These are phyloP conservation scores for Nyssa sinensis DNA, from an alignment of 148 eudicot genomes.

Conservation along the genomic window DNA sequence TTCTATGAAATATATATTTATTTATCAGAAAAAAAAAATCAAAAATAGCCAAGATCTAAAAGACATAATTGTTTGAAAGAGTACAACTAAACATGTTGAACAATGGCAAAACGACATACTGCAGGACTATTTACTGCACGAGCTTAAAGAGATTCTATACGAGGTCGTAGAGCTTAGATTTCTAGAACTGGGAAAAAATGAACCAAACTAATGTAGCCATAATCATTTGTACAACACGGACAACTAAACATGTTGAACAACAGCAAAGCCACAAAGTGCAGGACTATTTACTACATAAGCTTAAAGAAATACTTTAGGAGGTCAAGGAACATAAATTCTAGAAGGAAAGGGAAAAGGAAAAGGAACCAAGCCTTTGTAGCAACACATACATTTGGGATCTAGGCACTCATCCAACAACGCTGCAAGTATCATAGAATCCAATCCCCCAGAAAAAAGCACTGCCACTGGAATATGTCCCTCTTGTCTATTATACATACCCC, in stretches of 20 bases:
- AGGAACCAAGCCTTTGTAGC: not conserved
- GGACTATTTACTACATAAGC: not conserved
- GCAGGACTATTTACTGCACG: not conserved
- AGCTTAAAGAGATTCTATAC: not conserved
- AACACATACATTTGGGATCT: conserved; percentile 65
- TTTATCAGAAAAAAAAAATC: not conserved
- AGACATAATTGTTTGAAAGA: not conserved
- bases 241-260: not conserved
- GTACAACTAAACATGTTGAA: not conserved
- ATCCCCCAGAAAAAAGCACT: conserved; percentile 91
- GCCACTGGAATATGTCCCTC: conserved; percentile 69
- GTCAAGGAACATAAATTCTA: not conserved
- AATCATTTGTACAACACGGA: not conserved
- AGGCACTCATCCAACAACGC: conserved; percentile 84
- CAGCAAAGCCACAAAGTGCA: not conserved
- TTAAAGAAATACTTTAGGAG: not conserved
- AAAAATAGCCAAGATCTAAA: not conserved
- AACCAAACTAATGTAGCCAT: conserved; percentile 8
- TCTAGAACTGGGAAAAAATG: not conserved
- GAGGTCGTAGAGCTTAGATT: conserved; percentile 1
- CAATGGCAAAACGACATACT: not conserved
- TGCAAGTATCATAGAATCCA: conserved; percentile 96
- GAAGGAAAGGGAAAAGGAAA: not conserved
- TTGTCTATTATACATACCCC: conserved; percentile 17
- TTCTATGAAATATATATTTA: no score